A percentile compares a stretch with the other conserved stretches of the same genome.
These are phyloP conservation scores for Coffea humblotiana DNA, from an alignment of 305 asterid genomes.

Conservation along the genomic window DNA sequence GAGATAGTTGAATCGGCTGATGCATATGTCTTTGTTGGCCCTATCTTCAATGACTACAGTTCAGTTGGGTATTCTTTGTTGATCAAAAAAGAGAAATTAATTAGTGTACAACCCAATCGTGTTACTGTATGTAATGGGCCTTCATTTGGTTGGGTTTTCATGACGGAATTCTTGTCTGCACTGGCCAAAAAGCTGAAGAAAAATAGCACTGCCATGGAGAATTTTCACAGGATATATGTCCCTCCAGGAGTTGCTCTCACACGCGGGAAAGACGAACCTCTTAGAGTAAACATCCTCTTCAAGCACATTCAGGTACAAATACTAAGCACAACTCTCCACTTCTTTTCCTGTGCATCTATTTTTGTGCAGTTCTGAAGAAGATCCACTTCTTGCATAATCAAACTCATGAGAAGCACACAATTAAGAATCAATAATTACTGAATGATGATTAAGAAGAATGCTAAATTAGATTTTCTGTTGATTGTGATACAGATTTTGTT, in stretches of 20 bases:
- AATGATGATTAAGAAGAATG: neutral
- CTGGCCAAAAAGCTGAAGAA: slow-evolving; percentile 30
- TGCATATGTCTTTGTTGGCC: slow-evolving; percentile 38
- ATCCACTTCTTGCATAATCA: neutral
- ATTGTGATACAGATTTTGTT: neutral
- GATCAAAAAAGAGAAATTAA: slow-evolving; percentile 30
- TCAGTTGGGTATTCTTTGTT: slow-evolving; percentile 35
- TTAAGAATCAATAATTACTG: neutral
- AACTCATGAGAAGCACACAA: neutral
- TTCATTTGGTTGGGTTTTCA: slow-evolving; percentile 35
- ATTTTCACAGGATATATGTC: slow-evolving; percentile 27
- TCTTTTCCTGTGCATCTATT: neutral
- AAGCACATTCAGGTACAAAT: slow-evolving; percentile 30
- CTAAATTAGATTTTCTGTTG: neutral
- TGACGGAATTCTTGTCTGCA: slow-evolving; percentile 29
- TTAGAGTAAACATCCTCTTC: slow-evolving; percentile 33
- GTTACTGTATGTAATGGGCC: slow-evolving; percentile 32
- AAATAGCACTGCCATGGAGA: slow-evolving; percentile 31
- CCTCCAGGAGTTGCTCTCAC: slow-evolving; percentile 30
- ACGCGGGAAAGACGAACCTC: slow-evolving; percentile 23
- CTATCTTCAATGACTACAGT: slow-evolving; percentile 36
- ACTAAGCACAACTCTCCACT: neutral
- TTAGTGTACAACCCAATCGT: slow-evolving; percentile 28
- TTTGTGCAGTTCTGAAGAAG: neutral
- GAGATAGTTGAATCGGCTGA: slow-evolving; percentile 38